phyloP scores from a whole-genome alignment of 2,329 filamentous ascomycete species.

The Domatiomyces catenatus region DNA sequence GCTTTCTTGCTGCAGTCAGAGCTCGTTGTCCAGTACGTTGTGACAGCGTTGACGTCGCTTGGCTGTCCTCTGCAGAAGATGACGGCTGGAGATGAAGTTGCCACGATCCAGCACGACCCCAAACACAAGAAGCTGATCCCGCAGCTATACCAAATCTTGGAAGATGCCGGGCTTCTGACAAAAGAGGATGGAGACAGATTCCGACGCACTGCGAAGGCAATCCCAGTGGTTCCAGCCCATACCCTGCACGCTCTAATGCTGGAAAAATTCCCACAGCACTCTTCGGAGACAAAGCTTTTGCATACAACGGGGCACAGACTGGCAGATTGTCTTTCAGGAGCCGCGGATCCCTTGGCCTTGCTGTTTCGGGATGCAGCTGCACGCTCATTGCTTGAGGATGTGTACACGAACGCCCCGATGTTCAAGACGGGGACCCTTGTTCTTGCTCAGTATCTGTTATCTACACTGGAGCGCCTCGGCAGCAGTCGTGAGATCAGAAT shows the following conservation, averaged over 20 bases:
- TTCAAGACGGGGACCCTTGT: constrained; percentile 6
- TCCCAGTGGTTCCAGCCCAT: neutral
- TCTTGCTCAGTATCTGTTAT: constrained; percentile 6
- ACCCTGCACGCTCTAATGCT: neutral
- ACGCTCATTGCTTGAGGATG: constrained; percentile 21
- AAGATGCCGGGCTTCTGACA: constrained; percentile 7
- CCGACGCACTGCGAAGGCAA: neutral
- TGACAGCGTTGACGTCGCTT: constrained; percentile 19
- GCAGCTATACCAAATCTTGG: constrained; percentile 14
- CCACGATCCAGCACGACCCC: constrained; percentile 2
- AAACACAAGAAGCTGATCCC: constrained; percentile 12
- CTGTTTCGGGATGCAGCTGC: constrained; percentile 24
- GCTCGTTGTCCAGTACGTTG: constrained; percentile 16
- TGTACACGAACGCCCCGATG: constrained; percentile 22
- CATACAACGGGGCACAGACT: constrained; percentile 22
- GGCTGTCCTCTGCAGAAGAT: constrained; percentile 10
- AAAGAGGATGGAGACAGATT: neutral
- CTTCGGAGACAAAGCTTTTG: constrained; percentile 21
- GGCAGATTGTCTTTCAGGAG: constrained; percentile 26
- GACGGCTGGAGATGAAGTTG: constrained; percentile 7
- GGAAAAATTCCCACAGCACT: constrained; percentile 13
- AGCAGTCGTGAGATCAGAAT: constrained; percentile 14
- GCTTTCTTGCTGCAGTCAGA: constrained; percentile 16
- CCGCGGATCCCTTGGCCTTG: constrained; percentile 24
- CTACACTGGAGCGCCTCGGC: constrained; percentile 3